Percentiles rank a stretch among this genome's conserved stretches.
phyloP scores from a whole-genome alignment of 2,329 filamentous ascomycete genomes.

The Fusarium sp. region DNA sequence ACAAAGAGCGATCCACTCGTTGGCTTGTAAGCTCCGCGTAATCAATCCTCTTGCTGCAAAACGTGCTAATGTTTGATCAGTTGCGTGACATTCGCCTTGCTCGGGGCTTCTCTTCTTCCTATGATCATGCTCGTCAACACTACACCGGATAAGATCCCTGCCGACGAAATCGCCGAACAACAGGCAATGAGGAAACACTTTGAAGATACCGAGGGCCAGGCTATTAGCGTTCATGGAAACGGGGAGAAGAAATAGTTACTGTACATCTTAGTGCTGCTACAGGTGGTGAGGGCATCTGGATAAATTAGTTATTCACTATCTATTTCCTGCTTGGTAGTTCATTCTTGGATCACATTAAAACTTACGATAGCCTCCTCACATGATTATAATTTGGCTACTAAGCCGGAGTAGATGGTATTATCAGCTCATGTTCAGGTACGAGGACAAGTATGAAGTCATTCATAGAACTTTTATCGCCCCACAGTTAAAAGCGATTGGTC shows the following conservation, averaged over 20 bases:
- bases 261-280: neutral
- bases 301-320: no score
- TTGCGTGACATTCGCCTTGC: slow-evolving; percentile 2
- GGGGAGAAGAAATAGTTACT: neutral
- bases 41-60: neutral
- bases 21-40: neutral
- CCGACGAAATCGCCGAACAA: slow-evolving; percentile 19
- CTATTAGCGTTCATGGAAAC: neutral
- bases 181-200: slow-evolving; percentile 8
- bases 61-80: accelerated
- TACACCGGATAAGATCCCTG: slow-evolving; percentile 19
- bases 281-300: no score
- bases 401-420: no score
- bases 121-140: slow-evolving; percentile 30
- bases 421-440: no score
- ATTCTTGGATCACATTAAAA: no score
- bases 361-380: no score
- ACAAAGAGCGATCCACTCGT: slow-evolving; percentile 19
- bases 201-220: slow-evolving; percentile 8
- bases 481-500: no score
- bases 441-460: no score
- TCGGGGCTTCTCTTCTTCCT: slow-evolving; percentile 14
- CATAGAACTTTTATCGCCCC: no score
- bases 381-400: no score
- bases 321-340: no score